phyloP scores from a whole-genome alignment of 169 alveolate species.

The Cystoisospora suis region DNA sequence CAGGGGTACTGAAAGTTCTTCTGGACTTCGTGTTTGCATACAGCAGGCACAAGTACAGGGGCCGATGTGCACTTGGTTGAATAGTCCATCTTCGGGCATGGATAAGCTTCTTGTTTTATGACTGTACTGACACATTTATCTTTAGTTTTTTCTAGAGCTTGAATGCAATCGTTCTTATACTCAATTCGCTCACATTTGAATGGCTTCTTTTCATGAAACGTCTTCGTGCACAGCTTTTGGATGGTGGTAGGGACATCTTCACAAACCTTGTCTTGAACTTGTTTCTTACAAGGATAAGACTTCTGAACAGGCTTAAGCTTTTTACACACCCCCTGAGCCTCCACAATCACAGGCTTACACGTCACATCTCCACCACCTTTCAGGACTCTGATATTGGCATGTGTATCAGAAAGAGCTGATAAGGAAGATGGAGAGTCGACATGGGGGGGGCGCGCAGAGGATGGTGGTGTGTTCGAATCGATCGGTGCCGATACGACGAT shows the following conservation, averaged over 20 bases:
- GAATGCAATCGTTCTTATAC: slow-evolving; percentile 20
- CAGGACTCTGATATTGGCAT: no score
- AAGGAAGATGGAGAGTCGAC: no score
- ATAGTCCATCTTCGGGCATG: slow-evolving; percentile 27
- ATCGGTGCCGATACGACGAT: no score
- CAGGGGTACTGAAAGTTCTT: slow-evolving; percentile 19
- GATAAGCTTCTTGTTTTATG: slow-evolving; percentile 5
- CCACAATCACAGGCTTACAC: background rate
- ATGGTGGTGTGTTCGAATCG: no score
- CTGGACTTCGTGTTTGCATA: slow-evolving; percentile 22
- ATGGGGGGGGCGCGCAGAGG: no score
- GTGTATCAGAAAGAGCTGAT: no score
- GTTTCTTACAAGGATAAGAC: slow-evolving; percentile 13
- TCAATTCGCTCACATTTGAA: slow-evolving; percentile 16
- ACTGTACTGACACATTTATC: slow-evolving; percentile 1
- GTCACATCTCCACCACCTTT: background rate
- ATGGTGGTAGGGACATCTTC: slow-evolving; percentile 18
- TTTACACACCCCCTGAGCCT: slow-evolving; percentile 11
- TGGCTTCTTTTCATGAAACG: slow-evolving; percentile 21
- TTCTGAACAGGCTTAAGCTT: background rate
- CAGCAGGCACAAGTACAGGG: background rate
- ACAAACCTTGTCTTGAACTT: background rate
- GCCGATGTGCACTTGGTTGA: background rate
- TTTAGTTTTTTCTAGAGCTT: background rate
- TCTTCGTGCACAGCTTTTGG: slow-evolving; percentile 26